phyloP scores from a whole-genome alignment of 208 protist species.

The Porcisia deanei region DNA sequence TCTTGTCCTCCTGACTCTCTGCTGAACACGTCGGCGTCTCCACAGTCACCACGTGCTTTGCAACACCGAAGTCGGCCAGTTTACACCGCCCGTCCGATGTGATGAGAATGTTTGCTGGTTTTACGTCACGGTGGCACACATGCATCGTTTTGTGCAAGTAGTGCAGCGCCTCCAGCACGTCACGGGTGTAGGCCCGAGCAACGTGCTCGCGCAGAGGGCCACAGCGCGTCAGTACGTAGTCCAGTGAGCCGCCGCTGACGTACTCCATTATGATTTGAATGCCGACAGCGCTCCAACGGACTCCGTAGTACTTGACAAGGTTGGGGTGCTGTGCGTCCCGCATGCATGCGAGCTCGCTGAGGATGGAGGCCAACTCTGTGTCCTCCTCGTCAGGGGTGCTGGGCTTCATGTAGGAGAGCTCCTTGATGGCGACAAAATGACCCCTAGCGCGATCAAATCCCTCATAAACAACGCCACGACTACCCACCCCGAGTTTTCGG shows the following conservation, averaged over 20 bases:
- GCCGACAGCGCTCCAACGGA: conserved; percentile 57
- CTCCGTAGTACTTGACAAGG: conserved; percentile 85
- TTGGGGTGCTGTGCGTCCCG: conserved; percentile 67
- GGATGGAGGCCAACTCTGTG: conserved; percentile 39
- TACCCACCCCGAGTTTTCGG: conserved; percentile 76
- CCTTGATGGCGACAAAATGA: conserved; percentile 89
- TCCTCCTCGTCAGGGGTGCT: conserved; percentile 29
- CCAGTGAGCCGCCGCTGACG: conserved; percentile 81
- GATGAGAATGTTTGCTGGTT: conserved; percentile 92
- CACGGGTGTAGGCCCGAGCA: conserved; percentile 67
- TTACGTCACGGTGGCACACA: conserved; percentile 92
- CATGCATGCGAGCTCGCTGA: conserved; percentile 82
- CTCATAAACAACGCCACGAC: conserved; percentile 79
- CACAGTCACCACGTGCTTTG: conserved; percentile 52
- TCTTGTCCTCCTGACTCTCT: background rate
- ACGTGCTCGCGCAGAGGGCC: conserved; percentile 72
- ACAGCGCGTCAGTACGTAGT: conserved; percentile 62
- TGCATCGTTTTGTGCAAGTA: conserved; percentile 81
- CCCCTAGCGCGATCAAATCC: conserved; percentile 82
- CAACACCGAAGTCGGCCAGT: conserved; percentile 89
- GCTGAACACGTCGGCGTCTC: background rate
- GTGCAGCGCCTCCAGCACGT: conserved; percentile 75
- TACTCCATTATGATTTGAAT: conserved; percentile 92
- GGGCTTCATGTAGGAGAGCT: conserved; percentile 64
- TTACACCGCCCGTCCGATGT: conserved; percentile 83